Conservation (phyloP, 495 filamentous ascomycete genomes). For the Hypoxylon crocopeplum region DNA sequence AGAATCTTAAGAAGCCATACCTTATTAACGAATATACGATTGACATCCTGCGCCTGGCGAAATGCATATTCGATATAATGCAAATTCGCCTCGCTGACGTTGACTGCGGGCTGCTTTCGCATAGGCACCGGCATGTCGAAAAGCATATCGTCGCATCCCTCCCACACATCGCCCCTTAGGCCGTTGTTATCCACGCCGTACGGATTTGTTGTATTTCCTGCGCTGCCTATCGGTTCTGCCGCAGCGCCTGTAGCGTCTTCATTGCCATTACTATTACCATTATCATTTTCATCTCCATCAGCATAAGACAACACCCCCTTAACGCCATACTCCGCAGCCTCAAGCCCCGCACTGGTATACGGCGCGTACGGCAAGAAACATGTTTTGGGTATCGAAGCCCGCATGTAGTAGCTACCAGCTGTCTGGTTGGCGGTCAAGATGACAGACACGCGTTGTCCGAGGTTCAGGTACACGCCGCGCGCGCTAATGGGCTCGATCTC, state of each 20-base stretch:
- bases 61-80: conserved; percentile 44
- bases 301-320: conserved; percentile 36
- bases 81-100: conserved; percentile 37
- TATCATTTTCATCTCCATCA: neutral
- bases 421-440: conserved; percentile 38
- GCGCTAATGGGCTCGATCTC: conserved; percentile 35
- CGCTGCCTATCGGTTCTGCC: conserved; percentile 23
- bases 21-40: conserved; percentile 46
- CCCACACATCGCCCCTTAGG: conserved; percentile 39
- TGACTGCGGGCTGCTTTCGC: conserved; percentile 32
- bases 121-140: conserved; percentile 43
- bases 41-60: conserved; percentile 41
- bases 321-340: conserved; percentile 25
- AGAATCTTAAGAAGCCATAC: conserved; percentile 8
- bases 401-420: conserved; percentile 38
- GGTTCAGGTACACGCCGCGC: conserved; percentile 40
- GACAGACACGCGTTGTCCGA: conserved; percentile 39
- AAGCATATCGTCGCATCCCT: conserved; percentile 45
- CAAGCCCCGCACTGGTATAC: conserved; percentile 37
- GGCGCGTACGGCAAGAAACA: conserved; percentile 42
- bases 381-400: conserved; percentile 36
- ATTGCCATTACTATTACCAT: neutral
- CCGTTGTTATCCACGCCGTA: conserved; percentile 41
- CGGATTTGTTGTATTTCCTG: conserved; percentile 40
- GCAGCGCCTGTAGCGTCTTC: neutral